These are phyloP conservation scores for Naegleria lovaniensis DNA, from an alignment of 208 protist genomes.

Conservation along the genomic window DNA sequence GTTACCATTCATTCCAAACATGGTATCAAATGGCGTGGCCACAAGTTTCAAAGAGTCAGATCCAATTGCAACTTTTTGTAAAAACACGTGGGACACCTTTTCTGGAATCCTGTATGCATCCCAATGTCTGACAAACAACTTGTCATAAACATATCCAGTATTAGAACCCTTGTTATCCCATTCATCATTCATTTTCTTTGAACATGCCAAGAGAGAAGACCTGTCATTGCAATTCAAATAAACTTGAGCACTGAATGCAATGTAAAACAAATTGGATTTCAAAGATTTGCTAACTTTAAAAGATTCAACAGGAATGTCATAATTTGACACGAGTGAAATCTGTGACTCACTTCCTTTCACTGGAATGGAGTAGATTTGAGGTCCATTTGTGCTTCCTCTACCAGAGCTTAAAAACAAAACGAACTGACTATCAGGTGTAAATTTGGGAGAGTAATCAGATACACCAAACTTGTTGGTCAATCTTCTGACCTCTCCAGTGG, in stretches of 20 bases:
- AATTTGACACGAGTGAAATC: not conserved
- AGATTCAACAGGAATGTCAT: not conserved
- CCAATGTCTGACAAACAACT: constrained; percentile 40
- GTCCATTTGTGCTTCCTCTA: not conserved
- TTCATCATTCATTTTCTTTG: constrained; percentile 31
- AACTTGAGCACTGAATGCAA: constrained; percentile 30
- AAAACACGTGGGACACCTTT: constrained; percentile 31
- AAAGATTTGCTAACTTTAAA: not conserved
- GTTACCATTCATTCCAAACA: constrained; percentile 29
- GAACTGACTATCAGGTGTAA: not conserved
- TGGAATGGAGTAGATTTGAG: not conserved
- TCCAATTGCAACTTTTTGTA: not conserved
- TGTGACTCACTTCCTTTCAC: not conserved
- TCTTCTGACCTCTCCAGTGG: not conserved
- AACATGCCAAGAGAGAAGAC: constrained; percentile 22
- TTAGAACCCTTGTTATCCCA: constrained; percentile 28
- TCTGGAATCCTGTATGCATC: constrained; percentile 33
- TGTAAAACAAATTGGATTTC: too few species aligned
- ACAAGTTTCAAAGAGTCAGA: not conserved
- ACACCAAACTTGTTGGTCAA: not conserved
- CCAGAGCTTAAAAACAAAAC: not conserved
- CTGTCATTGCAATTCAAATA: constrained; percentile 25
- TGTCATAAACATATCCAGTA: constrained; percentile 34
- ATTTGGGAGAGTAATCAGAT: not conserved
- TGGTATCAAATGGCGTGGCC: not conserved